Percentiles rank a stretch among this genome's conserved stretches.
Evolutionary conservation across 2,329 filamentous ascomycete genomes (phyloP).

Genomic region (Diplodia corticola): DNA sequence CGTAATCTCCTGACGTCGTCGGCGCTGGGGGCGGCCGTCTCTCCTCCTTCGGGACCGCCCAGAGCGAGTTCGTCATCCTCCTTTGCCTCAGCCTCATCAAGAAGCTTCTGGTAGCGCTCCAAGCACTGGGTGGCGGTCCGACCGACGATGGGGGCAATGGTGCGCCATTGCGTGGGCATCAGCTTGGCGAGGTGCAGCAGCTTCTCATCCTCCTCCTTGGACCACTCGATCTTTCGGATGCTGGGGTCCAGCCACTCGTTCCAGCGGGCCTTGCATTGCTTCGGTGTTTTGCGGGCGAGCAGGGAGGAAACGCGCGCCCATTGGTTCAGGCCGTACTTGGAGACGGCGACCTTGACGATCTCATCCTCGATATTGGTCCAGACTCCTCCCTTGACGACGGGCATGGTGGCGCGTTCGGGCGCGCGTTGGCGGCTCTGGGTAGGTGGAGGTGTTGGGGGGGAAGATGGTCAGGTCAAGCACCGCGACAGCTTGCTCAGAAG

Average conservation of each 20-base stretch:
- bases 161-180: constrained; percentile 99
- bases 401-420: constrained; percentile 48
- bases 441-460: constrained; percentile 26
- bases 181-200: constrained; percentile 93
- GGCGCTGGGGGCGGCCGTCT: constrained; percentile 82
- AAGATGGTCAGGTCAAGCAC: not conserved
- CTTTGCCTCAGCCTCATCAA: constrained; percentile 91
- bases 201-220: constrained; percentile 97
- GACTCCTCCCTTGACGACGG: constrained; percentile 66
- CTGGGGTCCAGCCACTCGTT: constrained; percentile 96
- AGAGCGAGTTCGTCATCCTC: constrained; percentile 80
- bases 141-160: constrained; percentile 94
- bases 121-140: constrained; percentile 95
- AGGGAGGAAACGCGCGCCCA: constrained; percentile 98
- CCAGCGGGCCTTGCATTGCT: constrained; percentile 99
- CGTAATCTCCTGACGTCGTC: constrained; percentile 81
- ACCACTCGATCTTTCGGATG: constrained; percentile 99
- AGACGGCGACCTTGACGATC: constrained; percentile 77
- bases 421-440: constrained; percentile 23
- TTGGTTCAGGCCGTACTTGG: constrained; percentile 58
- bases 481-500: constrained; percentile 22
- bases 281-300: constrained; percentile 93
- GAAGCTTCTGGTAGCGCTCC: constrained; percentile 92
- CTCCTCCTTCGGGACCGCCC: constrained; percentile 81
- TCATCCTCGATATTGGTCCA: constrained; percentile 82